These are phyloP conservation scores for Calonectria hawksworthii DNA, from an alignment of 2,329 filamentous ascomycete species.

Conservation along the genomic window DNA sequence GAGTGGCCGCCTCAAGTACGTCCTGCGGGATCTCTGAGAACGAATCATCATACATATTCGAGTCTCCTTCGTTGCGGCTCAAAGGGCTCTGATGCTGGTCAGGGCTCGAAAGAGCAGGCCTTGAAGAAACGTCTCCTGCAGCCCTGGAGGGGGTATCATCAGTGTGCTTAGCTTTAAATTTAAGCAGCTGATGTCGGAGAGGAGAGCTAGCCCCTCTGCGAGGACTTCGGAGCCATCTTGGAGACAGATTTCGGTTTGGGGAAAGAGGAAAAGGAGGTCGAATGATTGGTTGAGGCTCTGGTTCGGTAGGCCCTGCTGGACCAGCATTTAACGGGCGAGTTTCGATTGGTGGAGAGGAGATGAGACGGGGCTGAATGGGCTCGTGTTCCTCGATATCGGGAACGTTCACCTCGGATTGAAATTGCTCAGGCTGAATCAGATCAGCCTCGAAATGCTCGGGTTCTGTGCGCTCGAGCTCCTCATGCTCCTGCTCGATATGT, in stretches of 20 bases:
- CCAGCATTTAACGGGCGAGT: background rate
- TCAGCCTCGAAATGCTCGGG: background rate
- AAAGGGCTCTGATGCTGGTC: constrained; percentile 23
- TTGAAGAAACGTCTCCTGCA: constrained; percentile 8
- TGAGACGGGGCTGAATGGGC: background rate
- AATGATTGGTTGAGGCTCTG: constrained; percentile 34
- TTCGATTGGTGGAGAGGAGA: background rate
- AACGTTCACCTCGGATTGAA: background rate
- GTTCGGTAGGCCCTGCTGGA: constrained; percentile 10
- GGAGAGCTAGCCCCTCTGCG: constrained; percentile 48
- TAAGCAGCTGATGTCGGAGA: constrained; percentile 52
- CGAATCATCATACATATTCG: constrained; percentile 64
- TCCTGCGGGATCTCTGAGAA: constrained; percentile 70
- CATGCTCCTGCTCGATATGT: background rate
- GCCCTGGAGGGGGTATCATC: constrained; percentile 28
- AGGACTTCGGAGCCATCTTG: constrained; percentile 53
- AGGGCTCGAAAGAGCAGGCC: constrained; percentile 19
- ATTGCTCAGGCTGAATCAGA: background rate
- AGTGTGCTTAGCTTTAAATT: constrained; percentile 43
- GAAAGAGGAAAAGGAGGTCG: constrained; percentile 37
- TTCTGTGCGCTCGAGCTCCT: background rate
- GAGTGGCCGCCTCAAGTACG: constrained; percentile 65
- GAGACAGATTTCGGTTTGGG: constrained; percentile 43
- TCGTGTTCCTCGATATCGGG: background rate
- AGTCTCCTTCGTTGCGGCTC: constrained; percentile 46